Evolutionary conservation across 495 filamentous ascomycete genomes (phyloP), one percentile per base, ranked within the genome.

Genomic region (Venustampulla echinocandica): DNA sequence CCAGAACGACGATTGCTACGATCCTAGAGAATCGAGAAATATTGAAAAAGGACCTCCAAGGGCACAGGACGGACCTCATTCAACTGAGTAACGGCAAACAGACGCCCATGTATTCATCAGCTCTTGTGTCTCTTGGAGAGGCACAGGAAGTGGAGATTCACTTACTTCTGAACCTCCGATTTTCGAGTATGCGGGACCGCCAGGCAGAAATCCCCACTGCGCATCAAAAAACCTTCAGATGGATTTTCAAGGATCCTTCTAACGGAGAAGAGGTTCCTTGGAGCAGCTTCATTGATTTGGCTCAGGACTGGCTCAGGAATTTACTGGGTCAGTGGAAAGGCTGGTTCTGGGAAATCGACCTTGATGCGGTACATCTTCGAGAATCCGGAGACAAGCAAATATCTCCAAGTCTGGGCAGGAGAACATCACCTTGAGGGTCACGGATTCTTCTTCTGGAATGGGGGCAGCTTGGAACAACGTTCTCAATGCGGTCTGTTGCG

Each of bases 361-460:
- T 45, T 70, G 1, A 67, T 68, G 64, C 65, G 61, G 34, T 64
- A 54, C 21, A 4, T 70, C 2, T 47, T 49, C 0, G 42, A 56
- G 11, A 27, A 64, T 35, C 18, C 34, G 1, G 22, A 32, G 6
- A 64, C 60, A 11, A 17, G 10, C 6, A 6, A 45, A 2, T 27
- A 20, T 0, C 32, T 67, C 0, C 1, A 9, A 0, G 3, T 19
- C 0, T 70, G 65, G 65, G 42, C 64, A 1, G 21, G 14, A 0
- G 21, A 32, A 0, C 27, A 40, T 0, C 40, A 23, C 1, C 24
- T 56, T 5, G 22, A 25, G 23, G 57, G 55, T 37, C 57, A 59
- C 3, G 46, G 45, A 17, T 66, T 64, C 46, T 74, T 65, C 50
- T 67, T 72, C 51, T 71, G 68, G 56, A 58, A 64, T 42, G 53